Conservation (phyloP, 2,329 filamentous ascomycete species). For the Arachnomyces sp. region DNA sequence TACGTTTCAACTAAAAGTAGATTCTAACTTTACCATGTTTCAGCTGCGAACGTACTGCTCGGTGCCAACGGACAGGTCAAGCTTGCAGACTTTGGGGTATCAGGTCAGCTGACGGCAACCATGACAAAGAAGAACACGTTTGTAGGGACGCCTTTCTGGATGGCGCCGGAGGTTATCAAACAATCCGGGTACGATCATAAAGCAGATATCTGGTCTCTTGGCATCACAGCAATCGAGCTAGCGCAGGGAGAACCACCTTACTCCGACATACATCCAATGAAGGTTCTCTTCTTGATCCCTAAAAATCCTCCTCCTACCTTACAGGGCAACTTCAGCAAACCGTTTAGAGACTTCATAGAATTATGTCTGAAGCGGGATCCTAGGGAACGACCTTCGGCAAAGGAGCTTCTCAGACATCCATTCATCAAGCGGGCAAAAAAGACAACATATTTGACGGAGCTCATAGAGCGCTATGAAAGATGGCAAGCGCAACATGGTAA, state of each 20-base stretch:
- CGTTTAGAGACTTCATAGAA: slow-evolving; percentile 78
- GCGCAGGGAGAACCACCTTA: slow-evolving; percentile 91
- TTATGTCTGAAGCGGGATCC: slow-evolving; percentile 83
- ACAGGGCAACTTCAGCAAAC: slow-evolving; percentile 71
- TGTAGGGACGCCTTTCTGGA: slow-evolving; percentile 97
- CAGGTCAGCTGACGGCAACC: slow-evolving; percentile 88
- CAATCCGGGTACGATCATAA: slow-evolving; percentile 97
- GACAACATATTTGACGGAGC: slow-evolving; percentile 90
- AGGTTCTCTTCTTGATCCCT: slow-evolving; percentile 90
- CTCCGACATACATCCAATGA: slow-evolving; percentile 96
- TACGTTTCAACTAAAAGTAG: neutral
- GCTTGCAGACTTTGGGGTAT: slow-evolving; percentile 93
- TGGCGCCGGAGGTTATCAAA: slow-evolving; percentile 98
- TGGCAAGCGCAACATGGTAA: slow-evolving; percentile 78
- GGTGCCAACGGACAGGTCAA: slow-evolving; percentile 92
- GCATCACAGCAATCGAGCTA: slow-evolving; percentile 87
- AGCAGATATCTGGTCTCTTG: slow-evolving; percentile 94
- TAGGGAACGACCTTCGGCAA: slow-evolving; percentile 76
- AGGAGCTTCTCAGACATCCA: slow-evolving; percentile 77
- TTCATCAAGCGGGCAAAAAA: slow-evolving; percentile 90
- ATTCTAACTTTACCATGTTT: slow-evolving; percentile 1
- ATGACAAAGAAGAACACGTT: slow-evolving; percentile 99
- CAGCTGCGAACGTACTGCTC: slow-evolving; percentile 87
- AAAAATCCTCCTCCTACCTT: slow-evolving; percentile 83
- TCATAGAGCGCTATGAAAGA: slow-evolving; percentile 83